These are phyloP conservation scores for Alternaria gaisen DNA, from an alignment of 2,329 filamentous ascomycete species.

Conservation along the genomic window DNA sequence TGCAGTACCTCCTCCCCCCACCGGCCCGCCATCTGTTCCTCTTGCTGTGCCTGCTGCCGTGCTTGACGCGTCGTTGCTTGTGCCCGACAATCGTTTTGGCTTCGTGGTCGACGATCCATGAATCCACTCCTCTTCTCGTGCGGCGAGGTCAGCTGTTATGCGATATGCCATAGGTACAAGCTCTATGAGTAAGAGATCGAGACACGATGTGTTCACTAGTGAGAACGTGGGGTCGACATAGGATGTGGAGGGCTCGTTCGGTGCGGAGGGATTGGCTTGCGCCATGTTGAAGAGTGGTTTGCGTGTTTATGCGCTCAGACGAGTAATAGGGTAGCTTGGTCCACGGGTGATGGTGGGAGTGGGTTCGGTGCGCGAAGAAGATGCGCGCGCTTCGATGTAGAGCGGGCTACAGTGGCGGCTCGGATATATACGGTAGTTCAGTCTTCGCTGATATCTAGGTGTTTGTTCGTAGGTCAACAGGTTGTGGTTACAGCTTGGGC, in stretches of 20 bases:
- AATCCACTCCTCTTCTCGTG: constrained; percentile 55
- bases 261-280: constrained; percentile 17
- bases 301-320: background rate
- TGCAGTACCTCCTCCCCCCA: constrained; percentile 29
- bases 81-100: constrained; percentile 27
- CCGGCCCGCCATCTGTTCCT: constrained; percentile 20
- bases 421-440: background rate
- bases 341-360: background rate
- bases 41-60: constrained; percentile 34
- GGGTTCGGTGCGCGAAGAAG: background rate
- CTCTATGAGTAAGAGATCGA: constrained; percentile 96
- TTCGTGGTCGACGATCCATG: constrained; percentile 19
- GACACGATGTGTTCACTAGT: constrained; percentile 82
- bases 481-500: background rate
- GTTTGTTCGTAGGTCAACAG: background rate
- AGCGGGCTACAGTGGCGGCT: background rate
- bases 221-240: constrained; percentile 76
- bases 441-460: background rate
- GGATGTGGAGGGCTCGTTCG: constrained; percentile 28
- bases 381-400: background rate
- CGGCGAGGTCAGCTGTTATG: constrained; percentile 76
- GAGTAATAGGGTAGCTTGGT: background rate
- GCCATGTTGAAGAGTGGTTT: constrained; percentile 20
- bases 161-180: constrained; percentile 93
- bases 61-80: constrained; percentile 37